A percentile compares a stretch with the other conserved stretches of the same genome.
These are phyloP conservation scores for Durotheca rogersii DNA, from an alignment of 495 filamentous ascomycete genomes.

Conservation along the genomic window DNA sequence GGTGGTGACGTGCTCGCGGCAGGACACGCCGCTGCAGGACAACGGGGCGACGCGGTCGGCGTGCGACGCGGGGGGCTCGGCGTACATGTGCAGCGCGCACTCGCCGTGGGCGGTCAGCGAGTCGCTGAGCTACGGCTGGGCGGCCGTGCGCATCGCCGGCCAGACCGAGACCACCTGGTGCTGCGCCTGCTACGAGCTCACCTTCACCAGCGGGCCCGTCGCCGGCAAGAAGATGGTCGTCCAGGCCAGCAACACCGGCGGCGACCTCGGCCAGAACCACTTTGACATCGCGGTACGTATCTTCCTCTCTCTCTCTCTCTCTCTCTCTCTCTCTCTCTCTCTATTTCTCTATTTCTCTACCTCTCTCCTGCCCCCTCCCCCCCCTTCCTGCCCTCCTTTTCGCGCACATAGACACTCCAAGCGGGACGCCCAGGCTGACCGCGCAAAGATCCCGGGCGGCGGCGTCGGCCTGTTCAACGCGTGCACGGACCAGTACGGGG, in stretches of 20 bases:
- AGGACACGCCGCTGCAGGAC: constrained; percentile 55
- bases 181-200: constrained; percentile 68
- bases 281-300: constrained; percentile 59
- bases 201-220: constrained; percentile 60
- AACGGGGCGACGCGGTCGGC: constrained; percentile 46
- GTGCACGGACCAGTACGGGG: constrained; percentile 62
- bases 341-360: constrained; percentile 43
- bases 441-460: constrained; percentile 62
- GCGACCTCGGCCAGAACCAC: constrained; percentile 58
- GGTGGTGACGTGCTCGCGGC: constrained; percentile 55
- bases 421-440: neutral
- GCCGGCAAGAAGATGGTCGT: constrained; percentile 65
- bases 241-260: constrained; percentile 67
- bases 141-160: constrained; percentile 57
- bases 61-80: constrained; percentile 55
- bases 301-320: neutral
- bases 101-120: constrained; percentile 63
- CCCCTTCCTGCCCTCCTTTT: neutral
- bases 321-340: constrained; percentile 40
- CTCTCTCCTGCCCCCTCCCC: neutral
- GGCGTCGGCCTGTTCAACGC: constrained; percentile 66
- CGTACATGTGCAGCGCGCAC: constrained; percentile 65
- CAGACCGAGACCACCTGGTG: constrained; percentile 60
- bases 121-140: constrained; percentile 61
- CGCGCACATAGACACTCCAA: neutral